These are phyloP conservation scores for Microdochium nivale DNA, from an alignment of 2,329 filamentous ascomycete genomes.

Conservation along the genomic window DNA sequence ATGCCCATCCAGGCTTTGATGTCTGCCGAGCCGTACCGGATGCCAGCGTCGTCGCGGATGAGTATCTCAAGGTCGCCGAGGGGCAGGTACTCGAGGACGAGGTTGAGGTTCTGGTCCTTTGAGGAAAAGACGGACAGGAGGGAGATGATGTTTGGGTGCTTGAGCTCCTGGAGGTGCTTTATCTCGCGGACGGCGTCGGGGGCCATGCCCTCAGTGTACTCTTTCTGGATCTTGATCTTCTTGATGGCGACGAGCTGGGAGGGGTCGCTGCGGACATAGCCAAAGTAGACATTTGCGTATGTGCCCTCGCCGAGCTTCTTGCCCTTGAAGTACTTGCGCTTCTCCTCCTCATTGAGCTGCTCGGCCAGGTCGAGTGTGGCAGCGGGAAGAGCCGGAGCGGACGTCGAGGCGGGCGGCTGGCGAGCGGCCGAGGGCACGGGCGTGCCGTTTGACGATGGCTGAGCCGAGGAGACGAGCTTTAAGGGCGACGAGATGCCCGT, in stretches of 20 bases:
- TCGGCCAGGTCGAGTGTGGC: conserved; percentile 55
- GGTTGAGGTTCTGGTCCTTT: conserved; percentile 92
- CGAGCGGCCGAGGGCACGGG: conserved; percentile 23
- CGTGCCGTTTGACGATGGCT: conserved; percentile 36
- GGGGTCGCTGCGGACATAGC: conserved; percentile 67
- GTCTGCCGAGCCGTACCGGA: conserved; percentile 79
- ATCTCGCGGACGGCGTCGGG: conserved; percentile 95
- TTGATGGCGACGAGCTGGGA: conserved; percentile 79
- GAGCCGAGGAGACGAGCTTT: conserved; percentile 29
- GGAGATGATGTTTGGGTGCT: conserved; percentile 91
- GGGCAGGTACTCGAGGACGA: conserved; percentile 89
- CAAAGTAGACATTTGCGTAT: conserved; percentile 91
- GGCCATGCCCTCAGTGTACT: conserved; percentile 84
- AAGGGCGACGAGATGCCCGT: conserved; percentile 33
- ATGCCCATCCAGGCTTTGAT: conserved; percentile 99
- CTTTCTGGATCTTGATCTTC: conserved; percentile 80
- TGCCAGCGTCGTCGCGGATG: conserved; percentile 70
- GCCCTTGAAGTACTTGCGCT: conserved; percentile 85
- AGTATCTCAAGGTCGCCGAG: conserved; percentile 93
- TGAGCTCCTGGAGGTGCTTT: conserved; percentile 88
- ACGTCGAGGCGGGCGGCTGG: conserved; percentile 3
- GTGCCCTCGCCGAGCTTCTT: conserved; percentile 93
- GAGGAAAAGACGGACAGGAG: conserved; percentile 89
- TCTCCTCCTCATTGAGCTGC: conserved; percentile 73
- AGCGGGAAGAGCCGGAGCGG: conserved; percentile 2